A percentile compares a stretch with the other conserved stretches of the same genome.
phyloP scores from a whole-genome alignment of 306 rosid species.

The Quercus agrifolia region DNA sequence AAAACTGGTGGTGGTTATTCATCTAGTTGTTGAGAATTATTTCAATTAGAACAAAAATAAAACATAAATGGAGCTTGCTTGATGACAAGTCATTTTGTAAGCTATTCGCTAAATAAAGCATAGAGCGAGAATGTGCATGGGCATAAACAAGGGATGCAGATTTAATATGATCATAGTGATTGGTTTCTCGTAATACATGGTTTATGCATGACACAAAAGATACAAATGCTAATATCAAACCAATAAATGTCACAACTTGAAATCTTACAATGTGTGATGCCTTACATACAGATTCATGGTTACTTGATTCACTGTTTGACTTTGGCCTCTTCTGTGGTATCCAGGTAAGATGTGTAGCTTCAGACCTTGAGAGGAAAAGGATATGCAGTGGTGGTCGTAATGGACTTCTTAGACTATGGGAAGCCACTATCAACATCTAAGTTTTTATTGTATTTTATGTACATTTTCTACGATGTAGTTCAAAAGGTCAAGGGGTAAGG shows the following conservation, averaged over 20 bases:
- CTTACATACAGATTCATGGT: background rate
- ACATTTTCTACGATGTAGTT: constrained; percentile 4
- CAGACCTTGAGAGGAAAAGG: constrained; percentile 95
- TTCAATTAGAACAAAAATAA: no score
- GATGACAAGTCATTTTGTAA: no score
- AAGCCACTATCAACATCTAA: constrained; percentile 93
- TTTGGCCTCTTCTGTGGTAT: constrained; percentile 21
- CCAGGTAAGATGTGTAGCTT: constrained; percentile 80
- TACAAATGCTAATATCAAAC: background rate
- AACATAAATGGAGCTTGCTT: no score
- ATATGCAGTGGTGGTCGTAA: constrained; percentile 98
- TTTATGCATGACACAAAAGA: no score
- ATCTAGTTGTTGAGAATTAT: no score
- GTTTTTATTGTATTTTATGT: background rate
- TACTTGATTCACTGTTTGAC: constrained; percentile 11
- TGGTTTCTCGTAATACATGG: no score
- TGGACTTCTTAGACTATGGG: constrained; percentile 95
- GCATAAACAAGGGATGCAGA: no score
- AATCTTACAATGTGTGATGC: background rate
- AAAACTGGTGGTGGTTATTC: no score
- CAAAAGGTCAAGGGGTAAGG: background rate
- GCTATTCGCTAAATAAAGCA: no score
- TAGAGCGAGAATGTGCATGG: no score
- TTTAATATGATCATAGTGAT: no score
- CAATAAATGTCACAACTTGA: background rate